phyloP scores from a whole-genome alignment of 257 asterid genomes.

The Solanum clarkiae region DNA sequence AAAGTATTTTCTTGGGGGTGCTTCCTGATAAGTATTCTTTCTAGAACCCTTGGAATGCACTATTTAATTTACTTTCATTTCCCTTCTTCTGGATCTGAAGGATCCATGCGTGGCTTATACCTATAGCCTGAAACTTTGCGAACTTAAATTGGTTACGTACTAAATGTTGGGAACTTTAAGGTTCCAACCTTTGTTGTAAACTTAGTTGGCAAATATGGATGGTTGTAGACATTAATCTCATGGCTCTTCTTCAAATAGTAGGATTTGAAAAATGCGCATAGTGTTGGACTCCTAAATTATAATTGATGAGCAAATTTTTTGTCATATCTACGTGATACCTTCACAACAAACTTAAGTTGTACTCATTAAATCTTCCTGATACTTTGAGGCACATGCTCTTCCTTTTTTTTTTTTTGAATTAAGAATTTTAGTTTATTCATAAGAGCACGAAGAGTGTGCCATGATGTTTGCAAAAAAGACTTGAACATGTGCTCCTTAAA shows the following conservation, averaged over 20 bases:
- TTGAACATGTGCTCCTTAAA: no score
- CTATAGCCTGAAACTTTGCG: neutral
- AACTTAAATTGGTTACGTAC: neutral
- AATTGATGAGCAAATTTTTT: neutral
- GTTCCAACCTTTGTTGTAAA: neutral
- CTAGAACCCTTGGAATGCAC: neutral
- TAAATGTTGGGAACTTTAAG: neutral
- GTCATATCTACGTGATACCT: neutral
- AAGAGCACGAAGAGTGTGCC: neutral
- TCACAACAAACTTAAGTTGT: neutral
- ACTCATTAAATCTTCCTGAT: neutral
- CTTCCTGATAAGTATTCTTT: neutral
- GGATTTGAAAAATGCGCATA: neutral
- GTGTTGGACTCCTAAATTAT: neutral
- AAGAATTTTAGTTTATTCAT: neutral
- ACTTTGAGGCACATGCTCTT: neutral
- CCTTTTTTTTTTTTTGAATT: neutral
- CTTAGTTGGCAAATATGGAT: neutral
- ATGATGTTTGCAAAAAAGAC: neutral
- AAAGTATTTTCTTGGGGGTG: neutral
- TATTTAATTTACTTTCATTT: neutral
- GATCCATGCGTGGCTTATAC: neutral
- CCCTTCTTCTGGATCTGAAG: neutral
- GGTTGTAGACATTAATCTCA: neutral
- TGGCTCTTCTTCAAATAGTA: neutral